Conservation (phyloP, 2,329 filamentous ascomycete species). For the Dissoconium aciculare region DNA sequence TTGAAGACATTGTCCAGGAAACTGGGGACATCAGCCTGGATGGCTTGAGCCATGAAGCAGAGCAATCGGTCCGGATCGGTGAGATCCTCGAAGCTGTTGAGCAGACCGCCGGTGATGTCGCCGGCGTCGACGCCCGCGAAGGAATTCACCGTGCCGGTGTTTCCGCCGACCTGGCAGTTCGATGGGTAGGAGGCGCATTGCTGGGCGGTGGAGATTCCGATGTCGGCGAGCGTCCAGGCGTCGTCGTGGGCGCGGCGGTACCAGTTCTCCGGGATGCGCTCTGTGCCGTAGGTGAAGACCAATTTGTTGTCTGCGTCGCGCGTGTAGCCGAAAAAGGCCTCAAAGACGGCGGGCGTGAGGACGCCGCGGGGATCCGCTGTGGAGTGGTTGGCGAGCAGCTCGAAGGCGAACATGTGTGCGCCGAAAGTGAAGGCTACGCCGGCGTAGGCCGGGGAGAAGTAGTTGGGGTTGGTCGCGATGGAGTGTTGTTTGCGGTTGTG, state of each 20-base stretch:
- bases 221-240: conserved; percentile 14
- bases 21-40: conserved; percentile 13
- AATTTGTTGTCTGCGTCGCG: conserved; percentile 9
- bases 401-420: conserved; percentile 17
- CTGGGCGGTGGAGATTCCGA: conserved; percentile 14
- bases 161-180: conserved; percentile 15
- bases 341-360: conserved; percentile 12
- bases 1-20: conserved; percentile 12
- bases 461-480: conserved; percentile 18
- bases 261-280: too few species aligned
- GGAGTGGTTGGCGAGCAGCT: conserved; percentile 16
- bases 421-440: conserved; percentile 19
- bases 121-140: conserved; percentile 14
- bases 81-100: conserved; percentile 13
- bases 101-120: conserved; percentile 14
- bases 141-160: conserved; percentile 16
- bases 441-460: conserved; percentile 15
- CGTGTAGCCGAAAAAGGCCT: conserved; percentile 14
- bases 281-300: too few species aligned
- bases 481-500: conserved; percentile 16
- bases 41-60: conserved; percentile 16
- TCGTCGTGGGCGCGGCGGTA: conserved; percentile 15
- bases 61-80: conserved; percentile 12
- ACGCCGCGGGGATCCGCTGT: conserved; percentile 13
- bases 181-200: conserved; percentile 15